Evolutionary conservation across 148 eudicot species (phyloP), one percentile per base, ranked within the genome.

Genomic region (Talinum fruticosum): DNA sequence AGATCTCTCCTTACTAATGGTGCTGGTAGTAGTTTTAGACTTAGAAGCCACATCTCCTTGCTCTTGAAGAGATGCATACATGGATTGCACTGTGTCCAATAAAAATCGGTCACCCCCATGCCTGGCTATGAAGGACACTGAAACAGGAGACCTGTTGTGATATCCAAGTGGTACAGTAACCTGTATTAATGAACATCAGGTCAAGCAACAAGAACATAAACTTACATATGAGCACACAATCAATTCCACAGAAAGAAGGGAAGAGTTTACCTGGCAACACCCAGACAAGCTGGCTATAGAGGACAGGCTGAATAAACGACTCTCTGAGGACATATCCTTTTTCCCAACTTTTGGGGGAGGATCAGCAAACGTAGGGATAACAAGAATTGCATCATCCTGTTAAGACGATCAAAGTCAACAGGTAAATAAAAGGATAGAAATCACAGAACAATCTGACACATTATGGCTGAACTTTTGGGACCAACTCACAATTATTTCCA

Each of bases 221-320:
- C 32, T 8, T 59, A 24, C 51, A 69, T 10, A 44, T 3, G 36
- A 30, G 28, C 18, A 44, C 38, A 30, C 23, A 73, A 23, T 18
- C 18, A 65, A 45, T 67, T 0, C 49, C 16, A 70, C 30, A 69
- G 38, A 75, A 7, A 13, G 45, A 67, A 68, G 37, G 26, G 24
- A 69, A 71, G 65, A 64, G 78, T 74, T 79, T 33, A 95, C 98
- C 97, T 95, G 94, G 85, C 99, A 95, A 83, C 99, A 92, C 81
- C 99, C 99, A 64, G 99, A 91, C 85, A 95, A 81, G 88, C 96
- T 95, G 82, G 96, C 96, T 68, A 95, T 83, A 79, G 94, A 87
- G 72, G 81, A 78, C 37, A 95, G 84, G 66, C 93, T 86, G 80
- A 81, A 89, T 67, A 90, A 81, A 76, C 87, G 87, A 79, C 79